Evolutionary conservation across 2,329 filamentous ascomycete genomes (phyloP).

Genomic region (Lasiodiplodia sp.): DNA sequence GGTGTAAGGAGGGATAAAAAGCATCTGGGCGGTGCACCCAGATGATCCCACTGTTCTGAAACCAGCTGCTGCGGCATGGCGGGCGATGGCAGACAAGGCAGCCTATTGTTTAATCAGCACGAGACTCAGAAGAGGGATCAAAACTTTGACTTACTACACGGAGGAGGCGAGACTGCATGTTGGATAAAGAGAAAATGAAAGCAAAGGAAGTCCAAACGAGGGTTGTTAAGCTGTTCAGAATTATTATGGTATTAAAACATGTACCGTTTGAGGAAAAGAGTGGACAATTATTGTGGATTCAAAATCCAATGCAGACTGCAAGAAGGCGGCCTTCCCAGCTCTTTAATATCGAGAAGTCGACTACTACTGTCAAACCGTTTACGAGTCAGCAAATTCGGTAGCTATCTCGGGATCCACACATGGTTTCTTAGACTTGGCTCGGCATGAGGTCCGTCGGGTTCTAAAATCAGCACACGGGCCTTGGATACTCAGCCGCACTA

Average conservation of each 20-base stretch:
- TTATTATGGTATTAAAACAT: neutral
- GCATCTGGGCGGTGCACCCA: conserved; percentile 32
- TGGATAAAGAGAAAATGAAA: neutral
- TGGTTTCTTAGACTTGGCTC: neutral
- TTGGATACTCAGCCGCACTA: conserved; percentile 2
- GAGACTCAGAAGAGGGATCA: neutral
- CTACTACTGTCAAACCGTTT: neutral
- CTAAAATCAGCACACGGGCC: conserved; percentile 22
- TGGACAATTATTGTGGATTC: neutral
- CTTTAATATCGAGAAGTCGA: neutral
- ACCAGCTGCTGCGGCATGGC: conserved; percentile 26
- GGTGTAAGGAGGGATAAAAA: conserved; percentile 32
- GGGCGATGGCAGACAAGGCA: conserved; percentile 8
- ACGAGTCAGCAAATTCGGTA: neutral
- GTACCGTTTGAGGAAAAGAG: neutral
- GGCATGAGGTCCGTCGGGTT: conserved; percentile 13
- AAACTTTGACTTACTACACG: neutral
- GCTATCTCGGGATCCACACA: conserved; percentile 1
- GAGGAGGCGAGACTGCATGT: conserved; percentile 17
- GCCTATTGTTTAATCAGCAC: neutral
- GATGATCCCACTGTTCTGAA: conserved; percentile 33
- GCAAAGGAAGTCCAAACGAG: neutral
- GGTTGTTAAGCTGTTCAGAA: neutral
- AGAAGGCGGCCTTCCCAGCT: neutral
- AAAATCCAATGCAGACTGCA: neutral